Conservation (phyloP, 2,329 filamentous ascomycete genomes). For the Xylariaceae sp. region DNA sequence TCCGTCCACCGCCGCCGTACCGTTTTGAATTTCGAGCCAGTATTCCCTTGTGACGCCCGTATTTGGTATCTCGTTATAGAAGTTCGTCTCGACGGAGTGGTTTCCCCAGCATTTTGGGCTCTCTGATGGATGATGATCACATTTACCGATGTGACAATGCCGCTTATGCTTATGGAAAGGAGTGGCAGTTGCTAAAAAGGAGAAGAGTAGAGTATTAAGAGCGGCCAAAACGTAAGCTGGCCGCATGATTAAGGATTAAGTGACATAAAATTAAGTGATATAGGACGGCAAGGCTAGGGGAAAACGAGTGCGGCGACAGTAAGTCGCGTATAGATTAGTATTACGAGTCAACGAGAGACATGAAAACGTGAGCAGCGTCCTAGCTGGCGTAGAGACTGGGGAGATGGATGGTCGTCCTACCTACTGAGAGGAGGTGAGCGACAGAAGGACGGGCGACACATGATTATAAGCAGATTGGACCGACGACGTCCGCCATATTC, state of each 20-base stretch:
- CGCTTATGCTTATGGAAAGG: constrained; percentile 6
- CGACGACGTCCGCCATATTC: no score
- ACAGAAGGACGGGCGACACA: no score
- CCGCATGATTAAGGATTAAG: constrained; percentile 1
- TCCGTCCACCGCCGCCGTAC: constrained; percentile 42
- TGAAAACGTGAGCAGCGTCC: no score
- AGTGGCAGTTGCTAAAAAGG: constrained; percentile 16
- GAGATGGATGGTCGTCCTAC: no score
- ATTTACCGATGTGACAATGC: constrained; percentile 12
- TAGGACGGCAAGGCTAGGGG: constrained; percentile 4
- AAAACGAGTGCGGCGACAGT: no score
- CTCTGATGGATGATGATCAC: constrained; percentile 21
- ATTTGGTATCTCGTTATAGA: constrained; percentile 33
- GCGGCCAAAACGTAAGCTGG: constrained; percentile 9
- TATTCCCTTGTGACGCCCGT: constrained; percentile 49
- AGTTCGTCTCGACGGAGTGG: constrained; percentile 45
- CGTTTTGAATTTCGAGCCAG: constrained; percentile 38
- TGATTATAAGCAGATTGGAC: no score
- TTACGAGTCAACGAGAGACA: no score
- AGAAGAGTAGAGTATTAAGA: constrained; percentile 13
- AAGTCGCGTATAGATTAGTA: no score
- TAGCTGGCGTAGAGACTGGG: no score
- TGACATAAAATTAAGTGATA: constrained; percentile 6
- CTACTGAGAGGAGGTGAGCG: no score
- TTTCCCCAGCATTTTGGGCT: constrained; percentile 41